Evolutionary conservation across 106 monocot species (phyloP), one percentile per base, ranked within the genome.

Genomic region (Dendrobium catenatum): DNA sequence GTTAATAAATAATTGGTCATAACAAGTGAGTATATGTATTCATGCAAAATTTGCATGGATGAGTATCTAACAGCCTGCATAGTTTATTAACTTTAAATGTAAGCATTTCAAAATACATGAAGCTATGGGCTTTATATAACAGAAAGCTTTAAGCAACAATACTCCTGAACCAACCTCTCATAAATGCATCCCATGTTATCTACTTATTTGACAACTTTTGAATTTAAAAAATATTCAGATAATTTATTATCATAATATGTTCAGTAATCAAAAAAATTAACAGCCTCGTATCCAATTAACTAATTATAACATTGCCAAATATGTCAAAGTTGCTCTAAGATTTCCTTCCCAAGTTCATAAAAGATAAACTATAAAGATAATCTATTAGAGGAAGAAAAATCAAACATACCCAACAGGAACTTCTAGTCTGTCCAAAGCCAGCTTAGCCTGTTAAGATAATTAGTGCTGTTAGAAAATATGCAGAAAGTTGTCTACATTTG

Each of bases 361-460:
- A n/a, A 61, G 64, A 64, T 16, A 64, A 64, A 64, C 4, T 33
- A 40, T 74, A 43, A 41, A 19, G 20, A 17, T 74, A 42, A 74
- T 42, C 18, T 5, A 74, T 42, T 6, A 42, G 29, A 74, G 42
- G 19, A 74, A n/a, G 9, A 74, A 19, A 6, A 74, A 74, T 20
- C 74, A 6, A 74, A 5, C 74, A 20, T 74, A 74, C 74, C 74
- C 74, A 74, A 74, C 74, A 42, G 74, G 74, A 41, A 74, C 74
- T 74, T 74, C 74, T 42, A 74, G 74, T 42, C 20, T 43, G 42
- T 74, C 74, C 42, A 74, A 74, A 74, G 74, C 74, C 74, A 74
- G 19, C 20, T 42, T 74, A 74, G 74, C 74, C 74, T 74, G 74
- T 44, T 20, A 74, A 74, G 74, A 74, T 42, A 43, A 74, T 29